A percentile compares a stretch with the other conserved stretches of the same genome.
These are phyloP conservation scores for Coemansia sp. DNA, from an alignment of 192 early-diverging fungal genomes.

Conservation along the genomic window DNA sequence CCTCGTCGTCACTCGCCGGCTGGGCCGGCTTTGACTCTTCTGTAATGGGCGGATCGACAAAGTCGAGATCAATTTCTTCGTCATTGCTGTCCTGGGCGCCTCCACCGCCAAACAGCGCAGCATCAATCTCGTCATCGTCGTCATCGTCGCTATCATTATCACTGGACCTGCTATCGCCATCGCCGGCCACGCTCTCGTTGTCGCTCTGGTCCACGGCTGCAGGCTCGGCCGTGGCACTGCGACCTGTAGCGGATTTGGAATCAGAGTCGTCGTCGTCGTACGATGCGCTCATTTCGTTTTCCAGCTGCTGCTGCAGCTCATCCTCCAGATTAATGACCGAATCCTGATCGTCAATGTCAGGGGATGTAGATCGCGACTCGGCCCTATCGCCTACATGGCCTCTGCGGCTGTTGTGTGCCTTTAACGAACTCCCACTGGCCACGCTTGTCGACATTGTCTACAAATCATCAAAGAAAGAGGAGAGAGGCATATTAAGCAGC, in stretches of 20 bases:
- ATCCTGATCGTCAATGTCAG: constrained; percentile 34
- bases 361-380: constrained; percentile 30
- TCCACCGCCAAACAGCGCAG: constrained; percentile 44
- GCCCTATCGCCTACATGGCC: constrained; percentile 25
- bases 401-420: constrained; percentile 25
- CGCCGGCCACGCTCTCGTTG: background rate
- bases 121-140: constrained; percentile 23
- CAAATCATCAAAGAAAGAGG: background rate
- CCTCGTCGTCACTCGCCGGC: constrained; percentile 18
- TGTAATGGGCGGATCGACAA: constrained; percentile 34
- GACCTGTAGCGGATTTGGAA: constrained; percentile 25
- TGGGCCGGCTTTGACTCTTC: background rate
- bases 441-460: constrained; percentile 55
- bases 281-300: constrained; percentile 55
- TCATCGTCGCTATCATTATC: constrained; percentile 2
- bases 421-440: constrained; percentile 33
- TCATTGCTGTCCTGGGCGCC: constrained; percentile 33
- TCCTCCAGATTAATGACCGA: constrained; percentile 48
- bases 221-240: constrained; percentile 21
- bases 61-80: constrained; percentile 32
- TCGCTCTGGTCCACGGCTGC: constrained; percentile 7
- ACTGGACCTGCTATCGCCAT: background rate
- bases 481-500: background rate
- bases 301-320: constrained; percentile 55
- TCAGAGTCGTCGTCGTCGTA: constrained; percentile 28